Base-by-base conservation (phyloP, 768 basidiomycete species). In the Mrakia gelida region DNA sequence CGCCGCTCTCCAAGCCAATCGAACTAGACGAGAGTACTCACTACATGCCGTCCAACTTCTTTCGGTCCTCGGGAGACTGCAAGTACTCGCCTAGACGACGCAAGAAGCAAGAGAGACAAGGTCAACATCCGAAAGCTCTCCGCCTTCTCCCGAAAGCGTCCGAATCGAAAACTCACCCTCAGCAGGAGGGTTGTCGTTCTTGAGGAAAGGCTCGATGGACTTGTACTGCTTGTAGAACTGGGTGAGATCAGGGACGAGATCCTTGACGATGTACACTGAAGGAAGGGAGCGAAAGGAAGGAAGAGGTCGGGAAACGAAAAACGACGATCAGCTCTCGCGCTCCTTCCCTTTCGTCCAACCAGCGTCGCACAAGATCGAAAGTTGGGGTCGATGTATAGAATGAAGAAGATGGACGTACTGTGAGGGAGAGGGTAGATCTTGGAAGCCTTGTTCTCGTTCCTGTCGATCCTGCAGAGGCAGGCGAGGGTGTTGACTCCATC, bases 181-280 rank as follows among this genome's bases (percentile, higher is more conserved):
- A 80, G 88, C 92, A 2, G 95, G 95, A 0, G 91, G 91, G 85
- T 92, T 93, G 84, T 94, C 92, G 85, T 94, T 95, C 87, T 96
- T 91, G 54, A 98, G 88, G 88, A 91, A 98, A 7, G 96, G 96
- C 85, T 99, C 91, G 85, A 99, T 96, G 26, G 95, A 95, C 86
- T 98, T 98, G 92, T 99, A 98, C 84, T 99, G 97, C 85, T 98
- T 98, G 90, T 95, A 95, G 89, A 95, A 95, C 80, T 90, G 90
- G 15, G 86, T 86, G 79, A 87, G 83, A 82, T 86, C 86, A 75
- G 87, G 93, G 3, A 99, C 95, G 82, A 99, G 91, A 86, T 99
- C 97, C 88, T 98, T 98, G 85, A 98, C 94, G 83, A 98, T 89
- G 86, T 96, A 97, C 95, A 97, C 95, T 96, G 84, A 7, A 28